phyloP scores from a whole-genome alignment of 768 basidiomycete species.

The Leccinum subgranulosum region DNA sequence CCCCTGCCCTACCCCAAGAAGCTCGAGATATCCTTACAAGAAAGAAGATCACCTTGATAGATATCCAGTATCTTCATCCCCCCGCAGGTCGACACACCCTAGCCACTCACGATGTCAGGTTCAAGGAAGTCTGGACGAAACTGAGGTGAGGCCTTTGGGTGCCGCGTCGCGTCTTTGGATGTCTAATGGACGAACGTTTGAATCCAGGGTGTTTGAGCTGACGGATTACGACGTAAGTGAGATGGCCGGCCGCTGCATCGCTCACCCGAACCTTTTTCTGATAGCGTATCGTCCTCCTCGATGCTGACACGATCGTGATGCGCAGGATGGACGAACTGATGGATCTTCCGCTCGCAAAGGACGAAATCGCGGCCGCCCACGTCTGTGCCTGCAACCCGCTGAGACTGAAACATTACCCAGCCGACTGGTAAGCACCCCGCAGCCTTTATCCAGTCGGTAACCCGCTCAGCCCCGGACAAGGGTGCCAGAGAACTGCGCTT shows the following conservation, averaged over 20 bases:
- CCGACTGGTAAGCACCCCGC: constrained; percentile 62
- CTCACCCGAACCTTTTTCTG: not conserved
- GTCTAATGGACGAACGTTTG: not conserved
- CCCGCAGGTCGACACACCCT: constrained; percentile 37
- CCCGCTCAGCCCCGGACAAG: constrained; percentile 38
- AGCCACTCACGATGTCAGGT: constrained; percentile 42
- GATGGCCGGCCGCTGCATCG: not conserved
- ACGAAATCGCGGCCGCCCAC: constrained; percentile 84
- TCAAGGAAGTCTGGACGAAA: constrained; percentile 67
- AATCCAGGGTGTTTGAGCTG: constrained; percentile 54
- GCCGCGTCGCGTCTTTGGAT: not conserved
- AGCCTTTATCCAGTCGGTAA: not conserved
- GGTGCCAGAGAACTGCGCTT: constrained; percentile 88
- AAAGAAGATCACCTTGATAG: constrained; percentile 51
- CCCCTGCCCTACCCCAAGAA: constrained; percentile 50
- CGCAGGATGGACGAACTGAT: constrained; percentile 81
- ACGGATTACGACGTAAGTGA: constrained; percentile 59
- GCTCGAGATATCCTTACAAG: constrained; percentile 49
- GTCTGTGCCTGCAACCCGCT: constrained; percentile 95
- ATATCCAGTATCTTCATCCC: constrained; percentile 61
- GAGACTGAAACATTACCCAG: constrained; percentile 79
- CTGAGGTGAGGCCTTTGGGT: constrained; percentile 35
- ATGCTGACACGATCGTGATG: constrained; percentile 84
- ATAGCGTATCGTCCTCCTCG: constrained; percentile 76
- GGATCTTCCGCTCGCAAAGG: constrained; percentile 49